phyloP scores from a whole-genome alignment of 176 grass and related monocot species.

The Poa annua region DNA sequence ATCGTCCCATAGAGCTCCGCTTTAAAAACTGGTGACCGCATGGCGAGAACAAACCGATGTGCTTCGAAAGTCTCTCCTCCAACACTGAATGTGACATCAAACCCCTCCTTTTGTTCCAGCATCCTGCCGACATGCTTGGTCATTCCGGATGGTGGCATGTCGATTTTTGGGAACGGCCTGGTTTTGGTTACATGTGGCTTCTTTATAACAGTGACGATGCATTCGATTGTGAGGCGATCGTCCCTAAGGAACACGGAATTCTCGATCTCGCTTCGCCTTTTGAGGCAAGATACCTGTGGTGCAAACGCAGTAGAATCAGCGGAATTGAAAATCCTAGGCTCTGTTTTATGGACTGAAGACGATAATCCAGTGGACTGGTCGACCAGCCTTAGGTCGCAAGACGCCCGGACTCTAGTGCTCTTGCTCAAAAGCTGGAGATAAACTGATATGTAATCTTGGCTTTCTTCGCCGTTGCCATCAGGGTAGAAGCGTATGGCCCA shows the following conservation, averaged over 20 bases:
- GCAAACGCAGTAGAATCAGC: not conserved
- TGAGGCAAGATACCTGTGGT: not conserved
- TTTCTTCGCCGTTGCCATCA: no score
- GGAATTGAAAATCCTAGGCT: not conserved
- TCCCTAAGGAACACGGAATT: not conserved
- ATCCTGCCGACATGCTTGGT: not conserved
- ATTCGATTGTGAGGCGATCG: not conserved
- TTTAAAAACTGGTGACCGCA: not conserved
- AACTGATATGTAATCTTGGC: not conserved
- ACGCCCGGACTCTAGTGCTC: not conserved
- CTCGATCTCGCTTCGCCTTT: not conserved
- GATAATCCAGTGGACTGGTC: not conserved
- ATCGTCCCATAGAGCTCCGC: conserved; percentile 5
- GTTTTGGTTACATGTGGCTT: not conserved
- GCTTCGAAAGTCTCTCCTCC: not conserved
- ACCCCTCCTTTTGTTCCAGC: conserved; percentile 7
- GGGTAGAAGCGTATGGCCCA: no score
- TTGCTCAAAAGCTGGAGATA: not conserved
- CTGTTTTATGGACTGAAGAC: not conserved
- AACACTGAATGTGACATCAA: not conserved
- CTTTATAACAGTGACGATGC: not conserved
- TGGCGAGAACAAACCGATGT: not conserved
- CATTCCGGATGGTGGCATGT: not conserved
- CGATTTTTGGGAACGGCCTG: not conserved
- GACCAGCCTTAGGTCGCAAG: not conserved